Evolutionary conservation across 2,329 filamentous ascomycete species (phyloP).

Genomic region (Pseudogymnoascus sp.): DNA sequence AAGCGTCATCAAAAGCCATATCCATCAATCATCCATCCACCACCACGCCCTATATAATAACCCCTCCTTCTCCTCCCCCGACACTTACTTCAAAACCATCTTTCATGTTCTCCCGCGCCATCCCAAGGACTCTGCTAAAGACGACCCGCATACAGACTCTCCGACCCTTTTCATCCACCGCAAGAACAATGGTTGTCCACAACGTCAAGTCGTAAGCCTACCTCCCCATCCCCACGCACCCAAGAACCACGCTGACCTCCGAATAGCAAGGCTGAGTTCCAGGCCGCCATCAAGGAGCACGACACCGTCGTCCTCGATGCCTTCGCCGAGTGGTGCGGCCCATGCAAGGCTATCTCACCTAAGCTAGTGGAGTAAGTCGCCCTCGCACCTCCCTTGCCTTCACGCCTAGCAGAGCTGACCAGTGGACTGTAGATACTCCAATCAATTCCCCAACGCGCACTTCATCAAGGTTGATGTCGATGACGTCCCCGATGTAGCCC

Average conservation of each 20-base stretch:
- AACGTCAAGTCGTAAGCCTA: constrained; percentile 33
- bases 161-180: constrained; percentile 31
- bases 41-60: not conserved
- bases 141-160: constrained; percentile 6
- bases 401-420: constrained; percentile 19
- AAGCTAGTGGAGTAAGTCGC: constrained; percentile 54
- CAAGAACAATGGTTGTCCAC: constrained; percentile 39
- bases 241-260: constrained; percentile 18
- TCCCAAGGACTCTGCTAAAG: constrained; percentile 1
- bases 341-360: constrained; percentile 86
- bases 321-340: constrained; percentile 87
- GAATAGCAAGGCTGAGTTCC: constrained; percentile 51
- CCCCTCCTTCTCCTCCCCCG: not conserved
- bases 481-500: constrained; percentile 63
- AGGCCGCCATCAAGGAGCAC: constrained; percentile 44
- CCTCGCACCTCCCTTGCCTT: constrained; percentile 19
- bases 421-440: constrained; percentile 44
- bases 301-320: constrained; percentile 73
- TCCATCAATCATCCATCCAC: not conserved
- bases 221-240: constrained; percentile 3
- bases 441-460: constrained; percentile 51
- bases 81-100: not conserved
- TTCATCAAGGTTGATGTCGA: constrained; percentile 94
- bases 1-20: not conserved
- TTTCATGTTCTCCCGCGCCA: constrained; percentile 7